Evolutionary conservation across 495 filamentous ascomycete species (phyloP), one percentile per base, ranked within the genome.

Genomic region (Tuber microsphaerosporum): DNA sequence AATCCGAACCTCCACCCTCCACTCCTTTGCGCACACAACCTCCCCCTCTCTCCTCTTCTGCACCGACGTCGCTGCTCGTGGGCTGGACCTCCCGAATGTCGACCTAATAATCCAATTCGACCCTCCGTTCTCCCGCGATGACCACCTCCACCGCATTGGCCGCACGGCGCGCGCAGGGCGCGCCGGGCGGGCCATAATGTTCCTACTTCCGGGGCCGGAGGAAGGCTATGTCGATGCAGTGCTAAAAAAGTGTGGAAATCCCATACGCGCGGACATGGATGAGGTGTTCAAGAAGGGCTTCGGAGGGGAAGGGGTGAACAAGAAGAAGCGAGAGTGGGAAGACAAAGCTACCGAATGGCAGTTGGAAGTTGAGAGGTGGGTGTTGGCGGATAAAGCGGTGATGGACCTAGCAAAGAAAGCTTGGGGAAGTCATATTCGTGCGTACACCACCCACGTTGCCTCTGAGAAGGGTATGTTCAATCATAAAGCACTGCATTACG

Each of bases 41-140:
- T 86, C 91, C 5, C 89, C 95, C 2, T 89, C 89, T 0, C 89
- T 98, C 31, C 88, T 99, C 73, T 88, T 99, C 81, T 97, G 93
- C 82, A 99, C 95, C 8, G 95, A 99, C 80, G 94, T 99, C 65
- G 92, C 94, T 31, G 94, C 95, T 26, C 92, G 95, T 74, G 95
- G 95, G 81, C 89, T 99, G 45, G 95, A 99, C 85, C 87, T 99
- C 7, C 94, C 94, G 2, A 94, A 97, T 65, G 91, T 98, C 61
- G 94, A 99, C 80, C 87, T 97, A 34, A 92, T 98, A 45, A 88
- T 98, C 74, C 95, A 99, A 83, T 97, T 95, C 83, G 95, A 98
- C 81, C 94, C 95, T 0, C 91, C 95, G 8, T 97, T 97, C 85
- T 92, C 90, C 80, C 88, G 91, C 6, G 90, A 94, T 72, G 95